phyloP scores from a whole-genome alignment of 78 protist species.

The Planoprotostelium fungivorum region DNA sequence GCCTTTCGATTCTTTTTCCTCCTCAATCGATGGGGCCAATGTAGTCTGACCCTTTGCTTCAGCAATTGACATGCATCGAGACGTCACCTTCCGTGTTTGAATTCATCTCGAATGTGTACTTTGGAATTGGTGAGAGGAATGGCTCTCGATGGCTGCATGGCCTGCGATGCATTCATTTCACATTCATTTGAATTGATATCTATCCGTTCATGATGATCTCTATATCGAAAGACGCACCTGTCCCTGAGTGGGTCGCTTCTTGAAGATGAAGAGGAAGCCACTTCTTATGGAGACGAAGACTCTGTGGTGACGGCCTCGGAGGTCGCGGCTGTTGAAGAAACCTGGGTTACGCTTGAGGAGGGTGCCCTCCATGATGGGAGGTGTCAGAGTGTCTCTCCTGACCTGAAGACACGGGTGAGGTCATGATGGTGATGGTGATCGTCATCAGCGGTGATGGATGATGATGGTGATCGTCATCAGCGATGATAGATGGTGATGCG shows the following conservation, averaged over 20 bases:
- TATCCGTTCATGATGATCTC: not conserved
- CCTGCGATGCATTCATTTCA: not conserved
- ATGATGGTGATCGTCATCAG: too few relatives aligned
- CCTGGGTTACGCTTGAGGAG: not conserved
- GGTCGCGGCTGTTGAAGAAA: not conserved
- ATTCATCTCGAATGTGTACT: not conserved
- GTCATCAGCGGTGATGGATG: too few relatives aligned
- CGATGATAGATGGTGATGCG: too few relatives aligned
- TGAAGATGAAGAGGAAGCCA: not conserved
- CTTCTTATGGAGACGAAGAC: not conserved
- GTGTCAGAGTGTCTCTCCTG: not conserved
- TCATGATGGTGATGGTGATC: too few relatives aligned
- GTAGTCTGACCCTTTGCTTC: not conserved
- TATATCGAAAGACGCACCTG: not conserved
- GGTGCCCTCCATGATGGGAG: not conserved
- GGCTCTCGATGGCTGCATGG: not conserved
- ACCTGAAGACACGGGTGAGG: too few relatives aligned
- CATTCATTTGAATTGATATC: not conserved
- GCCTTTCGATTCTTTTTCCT: not conserved
- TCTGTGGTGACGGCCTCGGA: not conserved
- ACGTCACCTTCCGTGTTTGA: not conserved
- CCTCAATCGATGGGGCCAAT: not conserved
- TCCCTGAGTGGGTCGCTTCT: not conserved
- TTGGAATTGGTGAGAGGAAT: not conserved
- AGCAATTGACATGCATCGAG: not conserved